A percentile compares a stretch with the other conserved stretches of the same genome.
Evolutionary conservation across 176 grass and related monocot species (phyloP).

Genomic region (Ensete glaucum): DNA sequence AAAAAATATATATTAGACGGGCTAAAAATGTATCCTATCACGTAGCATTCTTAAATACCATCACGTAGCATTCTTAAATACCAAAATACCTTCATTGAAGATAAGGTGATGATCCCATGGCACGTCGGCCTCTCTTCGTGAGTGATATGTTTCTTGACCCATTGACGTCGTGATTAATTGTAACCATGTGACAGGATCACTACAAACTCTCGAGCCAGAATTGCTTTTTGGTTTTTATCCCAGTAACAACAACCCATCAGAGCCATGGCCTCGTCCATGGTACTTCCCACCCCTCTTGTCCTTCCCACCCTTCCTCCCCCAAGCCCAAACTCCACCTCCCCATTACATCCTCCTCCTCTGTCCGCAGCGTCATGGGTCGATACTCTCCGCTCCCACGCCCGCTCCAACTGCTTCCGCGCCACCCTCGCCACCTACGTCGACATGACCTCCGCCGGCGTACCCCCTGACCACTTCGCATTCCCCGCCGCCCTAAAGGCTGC

Average conservation of each 20-base stretch:
- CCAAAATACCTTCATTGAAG: too few relatives aligned
- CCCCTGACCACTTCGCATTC: conserved; percentile 50
- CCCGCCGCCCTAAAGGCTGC: conserved; percentile 53
- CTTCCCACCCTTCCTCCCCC: conserved; percentile 15
- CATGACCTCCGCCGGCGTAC: conserved; percentile 27
- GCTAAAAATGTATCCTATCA: too few relatives aligned
- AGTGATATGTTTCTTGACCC: too few relatives aligned
- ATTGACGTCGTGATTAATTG: too few relatives aligned
- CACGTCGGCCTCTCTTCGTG: too few relatives aligned
- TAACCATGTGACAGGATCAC: too few relatives aligned
- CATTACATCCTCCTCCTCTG: neutral
- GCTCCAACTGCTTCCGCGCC: conserved; percentile 21
- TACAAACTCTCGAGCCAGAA: too few relatives aligned
- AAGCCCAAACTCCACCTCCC: neutral
- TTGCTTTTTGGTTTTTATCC: neutral
- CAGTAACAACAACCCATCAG: too few relatives aligned
- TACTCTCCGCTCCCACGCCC: conserved; percentile 37
- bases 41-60: too few relatives aligned
- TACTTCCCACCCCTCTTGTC: neutral
- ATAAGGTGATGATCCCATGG: too few relatives aligned
- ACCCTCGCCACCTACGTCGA: conserved; percentile 45
- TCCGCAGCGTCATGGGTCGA: conserved; percentile 25
- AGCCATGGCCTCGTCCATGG: neutral
- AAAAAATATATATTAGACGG: too few relatives aligned
- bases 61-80: too few relatives aligned